These are phyloP conservation scores for Monosporozyma unispora DNA, from an alignment of 805 yeast species.

Conservation along the genomic window DNA sequence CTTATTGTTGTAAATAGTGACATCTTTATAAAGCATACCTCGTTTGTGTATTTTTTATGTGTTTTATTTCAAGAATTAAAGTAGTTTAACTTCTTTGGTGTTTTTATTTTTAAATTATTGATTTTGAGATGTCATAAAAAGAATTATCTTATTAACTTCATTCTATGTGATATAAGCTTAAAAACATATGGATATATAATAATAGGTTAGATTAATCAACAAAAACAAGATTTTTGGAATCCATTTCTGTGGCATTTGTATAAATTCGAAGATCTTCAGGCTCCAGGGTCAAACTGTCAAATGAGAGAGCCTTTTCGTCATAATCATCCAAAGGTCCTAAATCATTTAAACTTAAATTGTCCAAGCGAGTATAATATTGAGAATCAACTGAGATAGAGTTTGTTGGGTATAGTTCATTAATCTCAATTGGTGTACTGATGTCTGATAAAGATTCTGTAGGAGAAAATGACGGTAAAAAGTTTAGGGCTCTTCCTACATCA, in stretches of 20 bases:
- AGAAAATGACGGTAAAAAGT: not conserved
- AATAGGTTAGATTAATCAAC: not conserved
- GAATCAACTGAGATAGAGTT: not conserved
- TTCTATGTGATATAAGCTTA: not conserved
- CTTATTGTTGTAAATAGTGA: not conserved
- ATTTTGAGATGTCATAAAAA: not conserved
- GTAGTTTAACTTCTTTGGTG: not conserved
- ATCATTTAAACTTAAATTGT: not conserved
- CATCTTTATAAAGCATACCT: not conserved
- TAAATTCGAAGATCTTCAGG: not conserved
- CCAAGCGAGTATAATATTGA: not conserved
- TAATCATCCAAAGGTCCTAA: not conserved
- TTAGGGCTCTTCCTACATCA: not conserved
- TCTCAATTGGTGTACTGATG: not conserved
- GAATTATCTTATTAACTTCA: not conserved
- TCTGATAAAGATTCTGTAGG: not conserved
- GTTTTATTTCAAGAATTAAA: too few species aligned
- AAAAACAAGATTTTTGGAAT: not conserved
- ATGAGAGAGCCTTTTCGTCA: not conserved
- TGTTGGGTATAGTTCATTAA: not conserved
- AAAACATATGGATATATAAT: not conserved
- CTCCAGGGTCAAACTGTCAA: not conserved
- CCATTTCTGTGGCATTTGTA: not conserved
- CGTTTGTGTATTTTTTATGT: not conserved
- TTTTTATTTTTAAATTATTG: not conserved